Conservation (phyloP, 768 basidiomycete species). For the Leccinum barrowsii region DNA sequence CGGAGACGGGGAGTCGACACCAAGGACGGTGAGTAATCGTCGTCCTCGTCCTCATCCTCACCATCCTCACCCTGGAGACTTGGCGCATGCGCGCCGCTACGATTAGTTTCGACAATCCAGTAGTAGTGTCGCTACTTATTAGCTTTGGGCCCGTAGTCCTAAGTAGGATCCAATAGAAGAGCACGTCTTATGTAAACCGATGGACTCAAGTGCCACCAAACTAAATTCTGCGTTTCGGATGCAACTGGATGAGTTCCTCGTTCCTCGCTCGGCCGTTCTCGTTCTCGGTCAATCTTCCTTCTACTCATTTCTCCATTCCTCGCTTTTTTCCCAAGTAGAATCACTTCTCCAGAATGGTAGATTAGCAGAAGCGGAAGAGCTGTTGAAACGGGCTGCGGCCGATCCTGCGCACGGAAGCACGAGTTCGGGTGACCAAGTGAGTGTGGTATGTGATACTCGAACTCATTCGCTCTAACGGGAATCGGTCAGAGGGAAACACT, state of each 20-base stretch:
- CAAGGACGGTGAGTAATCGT: too few relatives aligned
- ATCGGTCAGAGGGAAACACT: slow-evolving; percentile 55
- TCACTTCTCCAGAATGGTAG: slow-evolving; percentile 60
- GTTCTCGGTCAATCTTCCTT: slow-evolving; percentile 59
- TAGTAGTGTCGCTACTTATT: too few relatives aligned
- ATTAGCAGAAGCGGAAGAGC: slow-evolving; percentile 58
- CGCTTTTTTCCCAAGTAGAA: slow-evolving; percentile 70
- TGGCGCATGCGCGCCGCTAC: too few relatives aligned
- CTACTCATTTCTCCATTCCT: slow-evolving; percentile 65
- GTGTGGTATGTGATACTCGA: background rate
- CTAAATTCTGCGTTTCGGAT: background rate
- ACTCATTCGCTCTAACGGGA: slow-evolving; percentile 6
- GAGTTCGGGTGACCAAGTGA: slow-evolving; percentile 8
- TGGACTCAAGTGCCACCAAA: background rate
- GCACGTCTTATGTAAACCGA: slow-evolving; percentile 12
- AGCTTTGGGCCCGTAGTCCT: too few relatives aligned
- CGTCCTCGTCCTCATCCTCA: too few relatives aligned
- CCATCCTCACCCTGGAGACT: too few relatives aligned
- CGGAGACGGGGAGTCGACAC: too few relatives aligned
- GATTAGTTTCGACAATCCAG: too few relatives aligned
- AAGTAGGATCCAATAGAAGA: too few relatives aligned
- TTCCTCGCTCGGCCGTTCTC: slow-evolving; percentile 65
- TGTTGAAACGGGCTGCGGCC: slow-evolving; percentile 57
- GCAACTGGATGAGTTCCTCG: slow-evolving; percentile 19
- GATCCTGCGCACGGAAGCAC: slow-evolving; percentile 12